A percentile compares a stretch with the other conserved stretches of the same genome.
Evolutionary conservation across 2,329 filamentous ascomycete genomes (phyloP).

Genomic region (Beauveria caledonica): DNA sequence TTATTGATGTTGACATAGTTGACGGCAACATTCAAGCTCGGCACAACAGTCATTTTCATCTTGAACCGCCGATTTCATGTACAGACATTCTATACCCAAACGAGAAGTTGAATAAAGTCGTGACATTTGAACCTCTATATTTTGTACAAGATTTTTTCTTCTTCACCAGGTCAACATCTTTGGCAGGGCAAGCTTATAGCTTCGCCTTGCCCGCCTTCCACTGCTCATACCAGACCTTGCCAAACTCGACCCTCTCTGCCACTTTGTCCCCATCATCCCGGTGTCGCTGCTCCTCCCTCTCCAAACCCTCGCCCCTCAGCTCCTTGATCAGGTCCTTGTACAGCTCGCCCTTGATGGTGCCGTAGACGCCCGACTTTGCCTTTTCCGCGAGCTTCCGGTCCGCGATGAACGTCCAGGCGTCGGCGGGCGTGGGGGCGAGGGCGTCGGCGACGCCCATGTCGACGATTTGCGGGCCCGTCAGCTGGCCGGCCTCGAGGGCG

Average conservation of each 20-base stretch:
- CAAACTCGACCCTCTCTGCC: conserved; percentile 34
- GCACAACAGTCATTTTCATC: too few species aligned
- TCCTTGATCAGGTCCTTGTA: conserved; percentile 56
- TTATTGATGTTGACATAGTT: too few species aligned
- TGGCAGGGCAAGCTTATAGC: conserved; percentile 22
- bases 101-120: too few species aligned
- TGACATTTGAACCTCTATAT: too few species aligned
- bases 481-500: conserved; percentile 66
- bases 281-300: conserved; percentile 41
- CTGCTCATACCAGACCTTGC: conserved; percentile 40
- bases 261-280: conserved; percentile 31
- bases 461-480: conserved; percentile 54
- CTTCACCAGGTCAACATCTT: background rate
- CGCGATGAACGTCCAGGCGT: conserved; percentile 50
- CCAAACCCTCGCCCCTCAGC: conserved; percentile 44
- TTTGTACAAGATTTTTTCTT: too few species aligned
- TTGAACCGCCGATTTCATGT: too few species aligned
- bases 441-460: conserved; percentile 61
- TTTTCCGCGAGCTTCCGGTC: conserved; percentile 53
- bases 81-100: too few species aligned
- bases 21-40: too few species aligned
- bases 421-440: conserved; percentile 47
- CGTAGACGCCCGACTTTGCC: conserved; percentile 59
- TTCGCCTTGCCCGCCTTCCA: conserved; percentile 33
- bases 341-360: conserved; percentile 66